Percentiles rank a stretch among this genome's conserved stretches.
Evolutionary conservation across 257 asterid genomes (phyloP).

Genomic region (Nicotiana noctiflora): DNA sequence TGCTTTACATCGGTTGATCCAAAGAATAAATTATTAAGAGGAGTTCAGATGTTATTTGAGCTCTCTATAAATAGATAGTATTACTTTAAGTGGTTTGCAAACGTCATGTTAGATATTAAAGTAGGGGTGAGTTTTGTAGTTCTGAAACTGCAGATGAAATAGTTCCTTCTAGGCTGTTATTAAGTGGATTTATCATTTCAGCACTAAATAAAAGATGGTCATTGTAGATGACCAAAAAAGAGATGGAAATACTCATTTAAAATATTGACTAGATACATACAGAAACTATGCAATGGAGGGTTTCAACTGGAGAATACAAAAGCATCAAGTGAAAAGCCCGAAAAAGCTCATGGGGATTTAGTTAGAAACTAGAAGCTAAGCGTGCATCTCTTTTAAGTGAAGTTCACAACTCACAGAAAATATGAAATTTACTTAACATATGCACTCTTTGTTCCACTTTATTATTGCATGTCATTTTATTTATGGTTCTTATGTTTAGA

Average conservation of each 20-base stretch:
- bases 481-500: too few relatives aligned
- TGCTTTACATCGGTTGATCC: slow-evolving; percentile 1
- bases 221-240: too few relatives aligned
- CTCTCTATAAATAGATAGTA: neutral
- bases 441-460: neutral
- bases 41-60: neutral
- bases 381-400: neutral
- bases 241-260: neutral
- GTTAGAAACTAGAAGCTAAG: neutral
- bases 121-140: neutral
- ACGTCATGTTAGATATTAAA: neutral
- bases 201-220: too few relatives aligned
- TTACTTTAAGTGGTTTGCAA: neutral
- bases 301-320: neutral
- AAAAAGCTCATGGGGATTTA: neutral
- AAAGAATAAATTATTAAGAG: neutral
- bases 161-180: neutral
- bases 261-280: neutral
- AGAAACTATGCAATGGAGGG: neutral
- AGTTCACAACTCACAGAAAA: neutral
- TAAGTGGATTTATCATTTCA: neutral
- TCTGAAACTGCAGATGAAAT: neutral
- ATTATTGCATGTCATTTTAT: too few relatives aligned
- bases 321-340: neutral
- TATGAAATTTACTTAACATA: neutral